A percentile compares a stretch with the other conserved stretches of the same genome.
Evolutionary conservation across 805 yeast genomes (phyloP).

Genomic region (Candida xyloterini): DNA sequence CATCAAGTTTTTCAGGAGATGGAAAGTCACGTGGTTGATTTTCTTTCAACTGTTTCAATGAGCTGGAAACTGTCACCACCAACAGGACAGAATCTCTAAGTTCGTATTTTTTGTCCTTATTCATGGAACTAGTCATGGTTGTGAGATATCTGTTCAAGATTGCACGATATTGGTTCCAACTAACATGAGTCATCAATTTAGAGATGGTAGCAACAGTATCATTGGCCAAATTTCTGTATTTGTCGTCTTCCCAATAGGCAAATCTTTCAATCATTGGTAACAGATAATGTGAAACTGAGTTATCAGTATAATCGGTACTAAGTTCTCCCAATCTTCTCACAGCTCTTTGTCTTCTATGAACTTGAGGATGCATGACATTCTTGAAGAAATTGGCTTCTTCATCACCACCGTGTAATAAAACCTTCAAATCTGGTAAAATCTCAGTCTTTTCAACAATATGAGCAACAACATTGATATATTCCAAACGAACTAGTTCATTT

Average conservation of each 20-base stretch:
- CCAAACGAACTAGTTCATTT: conserved; percentile 63
- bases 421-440: conserved; percentile 65
- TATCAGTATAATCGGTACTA: conserved; percentile 45
- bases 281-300: conserved; percentile 71
- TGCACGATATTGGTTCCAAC: conserved; percentile 81
- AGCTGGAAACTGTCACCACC: conserved; percentile 52
- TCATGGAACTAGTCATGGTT: conserved; percentile 20
- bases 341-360: conserved; percentile 84
- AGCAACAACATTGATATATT: conserved; percentile 63
- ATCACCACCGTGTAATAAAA: conserved; percentile 60
- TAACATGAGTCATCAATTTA: conserved; percentile 50
- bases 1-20: conserved; percentile 37
- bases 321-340: conserved; percentile 56
- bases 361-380: conserved; percentile 78
- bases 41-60: conserved; percentile 30
- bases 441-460: conserved; percentile 53
- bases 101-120: conserved; percentile 34
- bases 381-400: conserved; percentile 66
- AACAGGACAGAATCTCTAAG: conserved; percentile 59
- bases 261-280: conserved; percentile 84
- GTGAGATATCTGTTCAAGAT: conserved; percentile 63
- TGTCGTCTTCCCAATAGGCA: conserved; percentile 59
- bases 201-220: conserved; percentile 67
- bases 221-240: conserved; percentile 56
- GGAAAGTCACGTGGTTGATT: conserved; percentile 35